A percentile compares a stretch with the other conserved stretches of the same genome.
Evolutionary conservation across 176 grass and related monocot species (phyloP).

Genomic region (Poa annua): DNA sequence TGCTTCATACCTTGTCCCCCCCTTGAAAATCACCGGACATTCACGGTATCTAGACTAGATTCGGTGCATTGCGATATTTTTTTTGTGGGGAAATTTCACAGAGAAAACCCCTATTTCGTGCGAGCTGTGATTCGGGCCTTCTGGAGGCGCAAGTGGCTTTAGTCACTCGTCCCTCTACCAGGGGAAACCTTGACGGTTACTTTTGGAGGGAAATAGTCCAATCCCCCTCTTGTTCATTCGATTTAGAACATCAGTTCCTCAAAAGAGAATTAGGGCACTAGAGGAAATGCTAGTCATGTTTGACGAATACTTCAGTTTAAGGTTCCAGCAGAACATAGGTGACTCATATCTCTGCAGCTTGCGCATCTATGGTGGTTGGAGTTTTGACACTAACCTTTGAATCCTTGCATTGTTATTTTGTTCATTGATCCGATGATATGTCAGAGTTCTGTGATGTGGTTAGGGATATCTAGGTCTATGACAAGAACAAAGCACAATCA

Average conservation of each 20-base stretch:
- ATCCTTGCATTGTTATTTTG: not conserved
- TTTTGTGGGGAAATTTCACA: not conserved
- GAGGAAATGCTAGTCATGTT: not conserved
- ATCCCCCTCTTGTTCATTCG: constrained; percentile 12
- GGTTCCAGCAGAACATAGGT: not conserved
- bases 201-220: not conserved
- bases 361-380: not conserved
- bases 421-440: constrained; percentile 9
- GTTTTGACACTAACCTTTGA: not conserved
- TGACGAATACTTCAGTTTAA: not conserved
- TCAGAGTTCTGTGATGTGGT: not conserved
- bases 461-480: not conserved
- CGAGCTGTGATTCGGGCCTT: not conserved
- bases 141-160: not conserved
- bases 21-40: not conserved
- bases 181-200: not conserved
- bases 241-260: constrained; percentile 1
- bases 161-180: not conserved
- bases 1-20: not conserved
- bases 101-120: not conserved
- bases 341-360: not conserved
- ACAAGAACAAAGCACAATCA: not conserved
- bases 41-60: constrained; percentile 14
- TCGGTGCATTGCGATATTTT: constrained; percentile 28
- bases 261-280: constrained; percentile 32